Base-by-base conservation (phyloP, 2,329 filamentous ascomycete genomes). In the Metarhizium sp. region DNA sequence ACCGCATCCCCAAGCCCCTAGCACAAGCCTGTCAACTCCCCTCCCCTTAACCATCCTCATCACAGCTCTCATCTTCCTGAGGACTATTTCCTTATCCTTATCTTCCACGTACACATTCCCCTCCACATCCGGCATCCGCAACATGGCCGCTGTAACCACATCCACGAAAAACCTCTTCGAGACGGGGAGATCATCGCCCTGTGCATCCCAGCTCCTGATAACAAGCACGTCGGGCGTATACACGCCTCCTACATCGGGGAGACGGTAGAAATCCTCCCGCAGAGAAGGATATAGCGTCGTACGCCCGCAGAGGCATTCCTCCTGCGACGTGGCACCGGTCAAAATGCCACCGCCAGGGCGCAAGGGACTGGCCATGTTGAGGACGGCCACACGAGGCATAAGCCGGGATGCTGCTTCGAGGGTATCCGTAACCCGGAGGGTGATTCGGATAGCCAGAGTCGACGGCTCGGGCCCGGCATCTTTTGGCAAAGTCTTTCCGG, bases 1-100 rank as follows among this genome's bases (percentile, higher is more conserved):
- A 2, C 83, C 83, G 57, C 82, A 85, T 0, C 84, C 84, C 81
- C 82, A 86, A 0, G 83, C 82, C 0, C 84, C 84, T 0, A 86
- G 69, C 0, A 87, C 78, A 0, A 86, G 61, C 55, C 70, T 75
- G 42, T 68, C 71, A 4, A 72, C 71, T 0, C 77, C 76, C 56
- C 74, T 75, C 1, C 68, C 62, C 8, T 71, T 65, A 2, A 74
- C 71, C 4, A 85, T 76, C 1, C 81, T 72, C 65, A 86, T 62
- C 1, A 85, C 80, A 6, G 73, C 74, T 30, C 73, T 72, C 75
- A 87, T 85, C 67, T 85, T 85, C 6, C 68, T 66, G 30, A 75
- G 61, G 0, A 75, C 75, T 8, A 78, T 58, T 43, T 80, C 78
- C 2, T 77, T 70, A 55, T 85, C 80, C 48, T 69, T 75, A 47